phyloP scores from a whole-genome alignment of 352 stramenopile species.

The Aphanomyces cochlioides region DNA sequence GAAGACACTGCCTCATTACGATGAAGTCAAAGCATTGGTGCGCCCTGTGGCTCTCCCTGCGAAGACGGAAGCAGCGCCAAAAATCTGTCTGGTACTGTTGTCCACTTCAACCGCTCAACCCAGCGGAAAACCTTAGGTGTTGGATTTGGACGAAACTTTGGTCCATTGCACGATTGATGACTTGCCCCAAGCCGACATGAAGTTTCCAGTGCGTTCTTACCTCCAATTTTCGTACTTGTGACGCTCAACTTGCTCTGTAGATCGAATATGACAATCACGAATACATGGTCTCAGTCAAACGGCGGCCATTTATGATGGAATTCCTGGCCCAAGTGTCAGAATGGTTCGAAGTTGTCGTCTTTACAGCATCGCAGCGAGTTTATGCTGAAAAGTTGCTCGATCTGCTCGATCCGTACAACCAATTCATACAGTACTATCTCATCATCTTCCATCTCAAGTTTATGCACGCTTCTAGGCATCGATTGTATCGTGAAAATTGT shows the following conservation, averaged over 20 bases:
- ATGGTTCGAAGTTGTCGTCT: slow-evolving; percentile 99
- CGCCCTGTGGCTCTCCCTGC: slow-evolving; percentile 55
- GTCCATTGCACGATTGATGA: slow-evolving; percentile 98
- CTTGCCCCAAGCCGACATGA: slow-evolving; percentile 90
- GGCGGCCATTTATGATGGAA: slow-evolving; percentile 92
- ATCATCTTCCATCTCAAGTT: not conserved
- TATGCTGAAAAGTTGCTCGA: slow-evolving; percentile 98
- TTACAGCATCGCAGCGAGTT: slow-evolving; percentile 93
- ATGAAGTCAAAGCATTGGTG: slow-evolving; percentile 54
- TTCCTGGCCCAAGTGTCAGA: slow-evolving; percentile 91
- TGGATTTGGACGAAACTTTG: slow-evolving; percentile 99
- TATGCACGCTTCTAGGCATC: slow-evolving; percentile 61
- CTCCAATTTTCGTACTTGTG: not conserved
- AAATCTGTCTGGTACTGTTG: slow-evolving; percentile 59
- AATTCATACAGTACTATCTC: slow-evolving; percentile 74
- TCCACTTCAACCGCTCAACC: not conserved
- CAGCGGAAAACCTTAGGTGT: slow-evolving; percentile 47
- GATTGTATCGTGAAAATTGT: slow-evolving; percentile 95
- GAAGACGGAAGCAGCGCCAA: slow-evolving; percentile 49
- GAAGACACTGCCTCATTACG: slow-evolving; percentile 79
- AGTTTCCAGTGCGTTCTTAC: slow-evolving; percentile 85
- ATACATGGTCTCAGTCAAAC: slow-evolving; percentile 95
- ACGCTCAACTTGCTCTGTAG: slow-evolving; percentile 34
- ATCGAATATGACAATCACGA: slow-evolving; percentile 93
- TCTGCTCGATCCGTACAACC: slow-evolving; percentile 91